These are phyloP conservation scores for Yueomyces sp. DNA, from an alignment of 805 yeast species.

Conservation along the genomic window DNA sequence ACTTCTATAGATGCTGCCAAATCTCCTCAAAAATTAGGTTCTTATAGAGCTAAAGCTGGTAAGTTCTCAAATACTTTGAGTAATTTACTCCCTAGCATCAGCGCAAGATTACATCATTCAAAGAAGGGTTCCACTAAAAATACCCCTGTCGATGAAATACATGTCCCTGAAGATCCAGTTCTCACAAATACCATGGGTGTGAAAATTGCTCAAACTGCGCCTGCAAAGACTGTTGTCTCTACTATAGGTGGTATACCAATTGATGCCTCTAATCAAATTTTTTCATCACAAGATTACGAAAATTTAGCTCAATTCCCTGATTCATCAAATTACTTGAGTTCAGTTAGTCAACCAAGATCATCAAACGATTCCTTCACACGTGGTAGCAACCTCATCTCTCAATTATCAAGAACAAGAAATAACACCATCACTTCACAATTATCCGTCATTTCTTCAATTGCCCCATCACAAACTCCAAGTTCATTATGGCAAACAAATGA, in stretches of 20 bases:
- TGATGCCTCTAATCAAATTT: conserved; percentile 10
- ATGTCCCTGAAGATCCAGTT: neutral
- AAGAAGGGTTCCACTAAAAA: conserved; percentile 3
- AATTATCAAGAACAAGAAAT: conserved; percentile 21
- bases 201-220: neutral
- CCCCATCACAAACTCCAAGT: conserved; percentile 11
- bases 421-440: conserved; percentile 25
- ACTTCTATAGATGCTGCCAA: neutral
- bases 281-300: conserved; percentile 19
- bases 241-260: conserved; percentile 10
- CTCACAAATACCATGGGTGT: neutral
- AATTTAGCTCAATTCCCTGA: conserved; percentile 18
- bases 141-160: neutral
- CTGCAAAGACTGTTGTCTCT: conserved; percentile 1
- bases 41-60: conserved; percentile 23
- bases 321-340: conserved; percentile 4
- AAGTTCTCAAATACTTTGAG: conserved; percentile 23
- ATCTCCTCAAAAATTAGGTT: conserved; percentile 19
- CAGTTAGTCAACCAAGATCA: conserved; percentile 13
- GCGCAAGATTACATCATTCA: conserved; percentile 22
- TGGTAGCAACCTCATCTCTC: conserved; percentile 6
- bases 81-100: conserved; percentile 22
- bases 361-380: conserved; percentile 21
- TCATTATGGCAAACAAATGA: conserved; percentile 15
- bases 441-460: conserved; percentile 20